These are phyloP conservation scores for Anisodus tanguticus DNA, from an alignment of 257 asterid genomes.

Conservation along the genomic window DNA sequence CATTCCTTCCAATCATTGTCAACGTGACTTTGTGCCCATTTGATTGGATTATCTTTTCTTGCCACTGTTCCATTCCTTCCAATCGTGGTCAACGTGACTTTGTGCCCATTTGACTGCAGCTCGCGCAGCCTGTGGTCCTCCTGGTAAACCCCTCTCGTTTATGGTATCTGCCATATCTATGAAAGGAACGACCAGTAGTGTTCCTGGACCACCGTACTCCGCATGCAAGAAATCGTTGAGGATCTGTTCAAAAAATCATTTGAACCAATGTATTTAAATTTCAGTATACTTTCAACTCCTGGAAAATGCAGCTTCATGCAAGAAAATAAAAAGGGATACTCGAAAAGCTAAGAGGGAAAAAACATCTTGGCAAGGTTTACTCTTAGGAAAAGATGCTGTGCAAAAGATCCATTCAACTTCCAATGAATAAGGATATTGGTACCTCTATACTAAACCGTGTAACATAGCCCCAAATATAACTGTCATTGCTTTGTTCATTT, in stretches of 20 bases:
- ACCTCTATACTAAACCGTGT: neutral
- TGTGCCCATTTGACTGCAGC: constrained; percentile 93
- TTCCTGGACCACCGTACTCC: constrained; percentile 95
- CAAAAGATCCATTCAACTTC: neutral
- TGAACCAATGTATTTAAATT: neutral
- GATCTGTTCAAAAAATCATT: constrained; percentile 51
- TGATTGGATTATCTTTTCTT: constrained; percentile 45
- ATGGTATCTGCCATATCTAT: constrained; percentile 88
- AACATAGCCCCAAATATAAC: neutral
- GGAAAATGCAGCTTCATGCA: neutral
- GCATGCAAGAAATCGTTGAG: constrained; percentile 70
- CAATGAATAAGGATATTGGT: neutral
- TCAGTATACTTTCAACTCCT: neutral
- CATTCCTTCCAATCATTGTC: constrained; percentile 93
- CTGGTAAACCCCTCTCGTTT: constrained; percentile 81
- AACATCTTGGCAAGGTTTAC: neutral
- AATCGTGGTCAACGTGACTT: constrained; percentile 72
- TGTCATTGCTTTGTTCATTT: neutral
- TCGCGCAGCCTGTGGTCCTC: constrained; percentile 93
- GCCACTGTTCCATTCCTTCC: constrained; percentile 75
- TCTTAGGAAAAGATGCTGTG: neutral
- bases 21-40: constrained; percentile 82
- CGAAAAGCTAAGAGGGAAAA: neutral
- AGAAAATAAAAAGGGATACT: neutral
- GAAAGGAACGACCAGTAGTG: constrained; percentile 79